A percentile compares a stretch with the other conserved stretches of the same genome.
Evolutionary conservation across 768 basidiomycete species (phyloP).

Genomic region (Hygrocybe coccinea): DNA sequence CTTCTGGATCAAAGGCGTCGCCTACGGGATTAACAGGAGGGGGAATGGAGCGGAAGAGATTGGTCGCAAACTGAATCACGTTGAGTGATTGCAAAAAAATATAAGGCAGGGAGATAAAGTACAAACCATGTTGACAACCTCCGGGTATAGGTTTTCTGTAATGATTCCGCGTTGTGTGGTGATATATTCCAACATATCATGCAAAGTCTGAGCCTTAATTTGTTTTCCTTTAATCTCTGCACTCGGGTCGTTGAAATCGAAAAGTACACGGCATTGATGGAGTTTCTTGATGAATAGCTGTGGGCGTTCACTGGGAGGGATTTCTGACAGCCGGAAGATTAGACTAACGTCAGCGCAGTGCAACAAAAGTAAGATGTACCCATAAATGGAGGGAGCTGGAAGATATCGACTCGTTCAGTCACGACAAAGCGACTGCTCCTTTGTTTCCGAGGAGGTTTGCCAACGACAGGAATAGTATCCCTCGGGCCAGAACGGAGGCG

Average conservation of each 20-base stretch:
- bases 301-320: conserved; percentile 78
- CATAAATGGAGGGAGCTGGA: conserved; percentile 85
- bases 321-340: conserved; percentile 53
- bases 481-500: conserved; percentile 81
- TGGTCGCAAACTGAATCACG: conserved; percentile 78
- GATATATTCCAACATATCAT: conserved; percentile 99
- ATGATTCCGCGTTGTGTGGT: conserved; percentile 95
- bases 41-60: conserved; percentile 99
- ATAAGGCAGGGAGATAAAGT: conserved; percentile 4
- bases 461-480: conserved; percentile 94
- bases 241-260: conserved; percentile 98
- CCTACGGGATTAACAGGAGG: conserved; percentile 98
- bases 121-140: conserved; percentile 95
- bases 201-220: conserved; percentile 94
- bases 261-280: conserved; percentile 92
- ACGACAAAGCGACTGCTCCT: conserved; percentile 95
- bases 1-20: conserved; percentile 98
- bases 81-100: conserved; percentile 8
- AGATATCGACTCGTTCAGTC: conserved; percentile 93
- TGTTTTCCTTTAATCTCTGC: conserved; percentile 96
- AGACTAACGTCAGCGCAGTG: not conserved
- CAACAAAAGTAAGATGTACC: conserved; percentile 44
- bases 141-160: conserved; percentile 96
- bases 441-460: conserved; percentile 96
- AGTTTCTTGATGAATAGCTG: conserved; percentile 92